Percentiles rank a stretch among this genome's conserved stretches.
These are phyloP conservation scores for Podaxis pistillaris DNA, from an alignment of 768 basidiomycete genomes.

Conservation along the genomic window DNA sequence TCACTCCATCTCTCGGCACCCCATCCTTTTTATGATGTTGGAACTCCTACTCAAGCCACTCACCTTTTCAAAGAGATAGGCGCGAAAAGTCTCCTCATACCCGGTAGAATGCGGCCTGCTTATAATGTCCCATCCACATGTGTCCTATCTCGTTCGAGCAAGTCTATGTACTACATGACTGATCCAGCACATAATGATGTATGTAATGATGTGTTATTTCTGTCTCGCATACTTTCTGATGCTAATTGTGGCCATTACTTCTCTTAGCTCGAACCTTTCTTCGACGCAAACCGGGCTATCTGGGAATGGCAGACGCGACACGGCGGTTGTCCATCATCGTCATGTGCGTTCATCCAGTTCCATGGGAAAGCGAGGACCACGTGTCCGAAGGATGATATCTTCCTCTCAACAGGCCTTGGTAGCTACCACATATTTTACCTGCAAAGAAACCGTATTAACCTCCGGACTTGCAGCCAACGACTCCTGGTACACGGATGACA, in stretches of 20 bases:
- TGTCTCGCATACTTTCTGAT: too few species aligned
- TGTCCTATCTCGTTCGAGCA: constrained; percentile 19
- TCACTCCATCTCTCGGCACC: constrained; percentile 44
- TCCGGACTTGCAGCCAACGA: constrained; percentile 18
- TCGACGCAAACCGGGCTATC: constrained; percentile 37
- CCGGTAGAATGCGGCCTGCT: constrained; percentile 38
- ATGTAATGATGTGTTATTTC: constrained; percentile 9
- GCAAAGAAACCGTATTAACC: background rate
- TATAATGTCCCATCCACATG: constrained; percentile 33
- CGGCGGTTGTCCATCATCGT: constrained; percentile 35
- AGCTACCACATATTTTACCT: constrained; percentile 7
- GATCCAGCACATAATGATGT: constrained; percentile 49
- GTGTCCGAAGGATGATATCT: constrained; percentile 38
- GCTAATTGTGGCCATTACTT: background rate
- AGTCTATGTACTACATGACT: constrained; percentile 37
- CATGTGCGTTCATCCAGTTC: constrained; percentile 46
- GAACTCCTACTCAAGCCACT: constrained; percentile 39
- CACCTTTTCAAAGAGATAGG: constrained; percentile 36
- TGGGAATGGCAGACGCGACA: constrained; percentile 36
- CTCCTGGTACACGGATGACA: constrained; percentile 37
- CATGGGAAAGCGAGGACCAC: constrained; percentile 42
- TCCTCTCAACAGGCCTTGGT: constrained; percentile 48
- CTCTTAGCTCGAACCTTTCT: constrained; percentile 41
- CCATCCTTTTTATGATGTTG: constrained; percentile 39
- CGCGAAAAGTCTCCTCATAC: constrained; percentile 40